Percentiles rank a stretch among this genome's conserved stretches.
phyloP scores from a whole-genome alignment of 164 flowering plant species.

The Platanus orientalis region DNA sequence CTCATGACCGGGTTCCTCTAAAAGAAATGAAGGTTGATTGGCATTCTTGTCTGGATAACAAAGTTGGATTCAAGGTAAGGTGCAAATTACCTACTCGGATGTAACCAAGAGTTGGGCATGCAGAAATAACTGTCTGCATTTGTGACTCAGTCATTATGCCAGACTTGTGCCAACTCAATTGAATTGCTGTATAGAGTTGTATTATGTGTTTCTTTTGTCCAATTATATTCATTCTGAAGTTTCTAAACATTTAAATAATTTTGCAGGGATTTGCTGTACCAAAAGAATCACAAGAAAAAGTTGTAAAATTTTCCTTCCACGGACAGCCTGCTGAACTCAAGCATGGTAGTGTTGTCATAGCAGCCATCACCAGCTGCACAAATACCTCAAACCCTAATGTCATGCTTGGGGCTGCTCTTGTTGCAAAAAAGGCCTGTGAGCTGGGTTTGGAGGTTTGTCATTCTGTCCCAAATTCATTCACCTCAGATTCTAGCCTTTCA shows the following conservation, averaged over 20 bases:
- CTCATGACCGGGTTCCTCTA: slow-evolving; percentile 80
- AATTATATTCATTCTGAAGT: neutral
- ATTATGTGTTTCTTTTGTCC: neutral
- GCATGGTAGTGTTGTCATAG: slow-evolving; percentile 88
- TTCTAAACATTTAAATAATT: neutral
- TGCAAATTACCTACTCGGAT: neutral
- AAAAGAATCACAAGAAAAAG: slow-evolving; percentile 67
- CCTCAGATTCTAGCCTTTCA: neutral
- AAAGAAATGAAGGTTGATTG: slow-evolving; percentile 86
- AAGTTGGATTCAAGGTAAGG: slow-evolving; percentile 82
- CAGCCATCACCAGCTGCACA: slow-evolving; percentile 91
- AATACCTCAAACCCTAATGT: slow-evolving; percentile 92
- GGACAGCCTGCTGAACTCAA: slow-evolving; percentile 71
- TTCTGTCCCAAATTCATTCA: neutral
- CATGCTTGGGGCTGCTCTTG: slow-evolving; percentile 90
- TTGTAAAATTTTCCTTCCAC: slow-evolving; percentile 55
- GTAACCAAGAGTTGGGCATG: too few species aligned
- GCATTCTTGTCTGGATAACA: slow-evolving; percentile 76
- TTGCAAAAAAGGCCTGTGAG: slow-evolving; percentile 86
- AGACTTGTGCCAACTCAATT: neutral
- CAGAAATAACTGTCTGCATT: neutral
- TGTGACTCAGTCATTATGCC: neutral
- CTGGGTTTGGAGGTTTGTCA: slow-evolving; percentile 69
- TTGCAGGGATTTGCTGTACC: slow-evolving; percentile 82
- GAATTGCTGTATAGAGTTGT: neutral